Evolutionary conservation across 495 filamentous ascomycete species (phyloP), one percentile per base, ranked within the genome.

Genomic region (Aspergillus heteromorphus): DNA sequence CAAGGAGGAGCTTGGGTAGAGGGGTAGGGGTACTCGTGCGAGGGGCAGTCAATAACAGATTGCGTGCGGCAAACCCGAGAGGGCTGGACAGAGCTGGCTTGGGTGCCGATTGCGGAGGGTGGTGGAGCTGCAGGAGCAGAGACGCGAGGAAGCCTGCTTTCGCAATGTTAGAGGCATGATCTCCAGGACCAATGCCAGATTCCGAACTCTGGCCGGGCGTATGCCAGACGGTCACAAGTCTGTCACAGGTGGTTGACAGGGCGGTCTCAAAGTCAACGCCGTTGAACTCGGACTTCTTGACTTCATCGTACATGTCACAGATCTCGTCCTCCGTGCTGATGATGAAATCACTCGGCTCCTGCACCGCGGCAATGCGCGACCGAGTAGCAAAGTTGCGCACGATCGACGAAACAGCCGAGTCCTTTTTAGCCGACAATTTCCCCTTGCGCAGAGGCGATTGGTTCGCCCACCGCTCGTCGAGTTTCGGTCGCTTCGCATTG

Each of bases 91-190:
- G 58, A 9, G 49, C 54, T 17, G 69, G 65, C 45, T 69, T 66
- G 10, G 65, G 48, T 53, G 59, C 60, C 40, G 60, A 56, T 18
- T 64, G 67, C 18, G 76, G 75, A 29, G 88, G 87, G 63, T 93
- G 86, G 59, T 91, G 87, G 29, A 95, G 77, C 49, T 81, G 81
- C 18, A 96, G 76, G 8, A 90, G 73, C 13, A 96, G 69, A 16
- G 79, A 81, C 23, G 82, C 83, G 8, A 96, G 49, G 62, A 85
- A 93, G 54, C 79, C 81, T 11, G 91, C 88, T 63, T 91, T 91
- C 40, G 80, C 78, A 29, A 89, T 74, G 16, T 74, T 61, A 2
- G 81, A 70, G 10, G 82, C 79, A 42, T 77, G 60, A 30, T 82
- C 75, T 4, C 78, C 80, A 23, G 87, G 87, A 1, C 87, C 87